A percentile compares a stretch with the other conserved stretches of the same genome.
Evolutionary conservation across 371 early-diverging fungal genomes (phyloP).

Genomic region (Apophysomyces trapeziformis): DNA sequence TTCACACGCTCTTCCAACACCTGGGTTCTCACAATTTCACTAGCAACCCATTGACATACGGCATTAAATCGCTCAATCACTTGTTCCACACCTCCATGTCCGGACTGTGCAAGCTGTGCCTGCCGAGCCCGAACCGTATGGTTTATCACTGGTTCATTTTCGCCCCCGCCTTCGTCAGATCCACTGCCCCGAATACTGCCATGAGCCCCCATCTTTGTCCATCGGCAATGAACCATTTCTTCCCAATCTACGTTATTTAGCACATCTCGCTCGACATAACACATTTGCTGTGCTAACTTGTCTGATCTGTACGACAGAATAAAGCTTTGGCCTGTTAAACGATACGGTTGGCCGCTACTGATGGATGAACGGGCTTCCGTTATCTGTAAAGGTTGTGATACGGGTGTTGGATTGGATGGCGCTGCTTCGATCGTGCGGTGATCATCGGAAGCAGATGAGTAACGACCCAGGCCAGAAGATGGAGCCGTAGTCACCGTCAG

Average conservation of each 20-base stretch:
- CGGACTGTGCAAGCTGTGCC: neutral
- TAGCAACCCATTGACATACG: conserved; percentile 75
- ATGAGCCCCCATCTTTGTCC: conserved; percentile 54
- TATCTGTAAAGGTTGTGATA: conserved; percentile 1
- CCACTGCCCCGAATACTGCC: neutral
- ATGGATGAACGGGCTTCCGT: neutral
- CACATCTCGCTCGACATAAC: conserved; percentile 61
- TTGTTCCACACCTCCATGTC: conserved; percentile 54
- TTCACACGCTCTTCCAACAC: conserved; percentile 60
- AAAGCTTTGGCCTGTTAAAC: conserved; percentile 28
- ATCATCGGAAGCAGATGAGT: neutral
- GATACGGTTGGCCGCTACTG: neutral
- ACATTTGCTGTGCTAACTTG: conserved; percentile 63
- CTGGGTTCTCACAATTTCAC: conserved; percentile 65
- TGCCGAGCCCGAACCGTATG: conserved; percentile 22
- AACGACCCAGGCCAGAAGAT: neutral
- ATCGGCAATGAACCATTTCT: conserved; percentile 64
- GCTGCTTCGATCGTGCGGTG: conserved; percentile 19
- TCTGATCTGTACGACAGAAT: conserved; percentile 60
- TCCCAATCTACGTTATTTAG: conserved; percentile 63
- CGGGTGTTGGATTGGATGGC: conserved; percentile 11
- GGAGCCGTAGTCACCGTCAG: neutral
- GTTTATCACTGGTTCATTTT: conserved; percentile 13
- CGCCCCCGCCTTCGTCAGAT: conserved; percentile 18
- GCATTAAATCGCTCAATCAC: conserved; percentile 71